Evolutionary conservation across 495 filamentous ascomycete species (phyloP).

Genomic region (Rostrohypoxylon terebratum): DNA sequence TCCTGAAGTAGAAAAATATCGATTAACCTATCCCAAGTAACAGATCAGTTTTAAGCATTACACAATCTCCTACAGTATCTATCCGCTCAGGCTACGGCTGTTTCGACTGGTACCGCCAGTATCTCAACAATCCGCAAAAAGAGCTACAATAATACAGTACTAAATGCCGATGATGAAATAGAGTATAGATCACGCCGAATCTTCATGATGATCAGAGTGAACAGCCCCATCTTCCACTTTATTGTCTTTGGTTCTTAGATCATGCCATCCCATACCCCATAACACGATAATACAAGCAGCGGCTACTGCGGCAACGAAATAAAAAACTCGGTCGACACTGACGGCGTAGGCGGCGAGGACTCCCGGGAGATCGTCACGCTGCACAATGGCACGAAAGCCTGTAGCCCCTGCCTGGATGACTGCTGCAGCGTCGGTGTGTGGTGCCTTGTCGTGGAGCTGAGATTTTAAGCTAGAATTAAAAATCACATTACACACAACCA

Average conservation of each 20-base stretch:
- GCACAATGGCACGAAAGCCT: neutral
- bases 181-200: too few species aligned
- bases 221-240: too few species aligned
- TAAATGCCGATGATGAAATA: too few species aligned
- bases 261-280: constrained; percentile 15
- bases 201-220: too few species aligned
- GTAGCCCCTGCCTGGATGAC: constrained; percentile 3
- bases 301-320: constrained; percentile 11
- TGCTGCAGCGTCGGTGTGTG: neutral
- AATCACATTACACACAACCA: constrained; percentile 33
- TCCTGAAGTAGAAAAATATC: constrained; percentile 30
- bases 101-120: too few species aligned
- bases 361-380: neutral
- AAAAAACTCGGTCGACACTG: constrained; percentile 18
- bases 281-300: constrained; percentile 2
- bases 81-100: too few species aligned
- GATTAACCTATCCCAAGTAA: neutral
- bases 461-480: constrained; percentile 3
- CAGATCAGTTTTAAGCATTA: too few species aligned
- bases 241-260: too few species aligned
- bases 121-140: too few species aligned
- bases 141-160: too few species aligned
- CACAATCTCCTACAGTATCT: too few species aligned
- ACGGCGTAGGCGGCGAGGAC: constrained; percentile 9
- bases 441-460: neutral